Evolutionary conservation across 2,329 filamentous ascomycete genomes (phyloP), one percentile per base, ranked within the genome.

Genomic region (Magnaporthiopsis incrustans): DNA sequence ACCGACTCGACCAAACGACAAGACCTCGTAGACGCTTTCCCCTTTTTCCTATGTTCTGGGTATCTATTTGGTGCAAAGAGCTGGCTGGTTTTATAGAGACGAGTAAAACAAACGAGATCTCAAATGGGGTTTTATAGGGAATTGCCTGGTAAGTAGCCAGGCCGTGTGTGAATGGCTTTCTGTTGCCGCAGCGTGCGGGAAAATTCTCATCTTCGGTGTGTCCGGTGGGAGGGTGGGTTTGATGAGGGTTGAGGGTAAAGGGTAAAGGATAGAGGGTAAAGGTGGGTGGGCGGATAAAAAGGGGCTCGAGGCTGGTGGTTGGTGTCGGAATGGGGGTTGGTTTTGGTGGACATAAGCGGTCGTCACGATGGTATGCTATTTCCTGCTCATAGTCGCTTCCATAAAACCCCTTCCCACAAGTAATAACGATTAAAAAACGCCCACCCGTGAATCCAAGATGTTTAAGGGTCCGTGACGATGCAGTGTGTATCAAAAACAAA

Each of bases 401-500:
- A 53, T 53, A 25, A 53, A 53, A 22, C 22, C 22, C 44, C n/a
- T 53, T 53, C 8, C 44, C 22, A 22, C 5, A 11, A n/a, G n/a
- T 11, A 53, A 53, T 53, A 53, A 25, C 8, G n/a, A 56, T 62
- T 18, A 26, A 30, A 27, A 53, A 53, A 53, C 44, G 44, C 44
- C 44, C 44, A 53, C 44, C 44, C 44, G 7, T 25, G 22, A 25
- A 53, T 53, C 44, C 44, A 53, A 53, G n/a, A 53, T n/a, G n/a
- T 10, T 11, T 6, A 22, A 53, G n/a, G 30, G 44, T 53, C 22
- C 44, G 22, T 53, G n/a, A 53, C 44, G 44, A 53, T 53, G 44
- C 44, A 53, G 44, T 53, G 44, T 53, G 44, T 53, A 53, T 53
- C 27, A 58, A 11, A 65, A 61, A 12, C 15, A 64, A 60, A 56